Base-by-base conservation (phyloP, 2,329 filamentous ascomycete species). In the Fusarium sp. region DNA sequence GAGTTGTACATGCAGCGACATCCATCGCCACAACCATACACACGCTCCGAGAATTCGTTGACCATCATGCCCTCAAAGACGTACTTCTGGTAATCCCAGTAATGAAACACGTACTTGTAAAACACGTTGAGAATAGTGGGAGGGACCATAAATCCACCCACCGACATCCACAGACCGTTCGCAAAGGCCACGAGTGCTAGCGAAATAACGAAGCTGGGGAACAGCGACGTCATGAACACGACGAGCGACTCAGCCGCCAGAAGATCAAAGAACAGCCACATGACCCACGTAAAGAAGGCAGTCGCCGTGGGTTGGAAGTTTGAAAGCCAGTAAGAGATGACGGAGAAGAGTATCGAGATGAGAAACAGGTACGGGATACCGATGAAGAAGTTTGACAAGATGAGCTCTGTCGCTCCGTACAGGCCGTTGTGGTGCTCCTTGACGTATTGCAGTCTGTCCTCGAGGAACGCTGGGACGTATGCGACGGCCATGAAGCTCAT, bases 31-130 rank as follows among this genome's bases (percentile, higher is more conserved):
- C 72, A 86, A 83, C 45, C 72, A 23, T 94, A 97, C 4, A 85
- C 87, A 16, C 93, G 86, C 20, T 88, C 74, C 1, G 85, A 85
- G 81, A 97, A 97, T 84, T 97, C 94, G 79, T 97, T 97, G 63
- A 96, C 91, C 94, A 97, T 97, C 94, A 97, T 97, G 16, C 94
- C 94, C 80, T 96, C 91, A 80, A 97, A 97, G 5, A 97, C 94
- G 77, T 95, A 97, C 48, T 87, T 89, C 81, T 96, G 94, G 79
- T 97, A 97, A 81, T 97, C 93, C 79, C 95, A 95, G 82, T 95
- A 97, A 80, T 95, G 93, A 77, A 97, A 97, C 7, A 93, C 93
- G 77, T 97, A 97, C 81, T 91, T 90, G 91, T 93, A 97, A 77
- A 97, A 97, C 3, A 89, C 90, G 81, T 97, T 97, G 45, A 97